Evolutionary conservation across 345 rosid species (phyloP), one percentile per base, ranked within the genome.

Genomic region (Salix dunnii): DNA sequence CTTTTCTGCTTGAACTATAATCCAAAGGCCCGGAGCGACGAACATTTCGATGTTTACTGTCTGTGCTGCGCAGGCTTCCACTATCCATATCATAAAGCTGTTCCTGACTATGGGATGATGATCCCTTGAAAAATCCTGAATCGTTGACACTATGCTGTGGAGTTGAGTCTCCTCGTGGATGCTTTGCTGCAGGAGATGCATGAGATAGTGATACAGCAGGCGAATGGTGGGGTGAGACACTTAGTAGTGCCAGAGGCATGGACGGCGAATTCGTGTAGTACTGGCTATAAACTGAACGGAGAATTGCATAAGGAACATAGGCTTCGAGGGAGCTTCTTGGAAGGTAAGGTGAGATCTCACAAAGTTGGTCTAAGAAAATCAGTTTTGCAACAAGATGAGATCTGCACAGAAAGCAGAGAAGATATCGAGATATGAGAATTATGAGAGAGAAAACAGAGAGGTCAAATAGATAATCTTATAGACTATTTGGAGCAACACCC

Each of bases 21-120:
- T 92, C 98, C 78, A 94, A 76, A 43, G 98, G 99, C 49, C 98
- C 99, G 8, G 99, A 96, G 21, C 97, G 88, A 40, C 99, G 95
- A 38, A 86, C 84, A 63, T 88, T 91, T 78, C 90, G 73, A 75
- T 86, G 85, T 84, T 77, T 87, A 77, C 60, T 79, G 23, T 90
- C 95, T 0, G 33, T 75, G 83, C 82, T 78, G 35, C 84, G 83
- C 12, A 84, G 65, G 80, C 79, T 88, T 76, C 91, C 94, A 36
- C 82, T 81, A 12, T 84, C 90, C 0, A 82, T 40, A 77, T 87
- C 91, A 38, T 82, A 89, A 18, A 80, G 42, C 74, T 85, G 88
- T 33, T 91, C 96, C 69, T 92, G 98, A 83, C 81, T 68, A 68
- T 89, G 88, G 21, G 99, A 91, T 38, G 97, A 91, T 64, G 97